Evolutionary conservation across 192 early-diverging fungal species (phyloP).

Genomic region (Coemansia reversa): DNA sequence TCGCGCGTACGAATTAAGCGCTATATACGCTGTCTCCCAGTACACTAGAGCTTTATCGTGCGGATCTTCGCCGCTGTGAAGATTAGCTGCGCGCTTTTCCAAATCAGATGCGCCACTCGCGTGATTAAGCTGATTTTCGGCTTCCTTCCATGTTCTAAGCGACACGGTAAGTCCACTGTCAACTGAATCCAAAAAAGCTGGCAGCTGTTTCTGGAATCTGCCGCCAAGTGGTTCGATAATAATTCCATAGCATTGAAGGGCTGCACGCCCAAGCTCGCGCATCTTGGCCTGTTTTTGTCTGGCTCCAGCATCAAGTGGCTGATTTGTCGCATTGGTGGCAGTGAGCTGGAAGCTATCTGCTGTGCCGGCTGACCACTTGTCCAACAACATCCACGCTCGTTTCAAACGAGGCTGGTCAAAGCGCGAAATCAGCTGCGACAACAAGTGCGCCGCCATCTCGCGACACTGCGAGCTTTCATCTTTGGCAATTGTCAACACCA

Average conservation of each 20-base stretch:
- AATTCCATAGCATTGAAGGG: constrained; percentile 82
- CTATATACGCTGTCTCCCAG: constrained; percentile 88
- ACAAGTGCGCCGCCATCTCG: constrained; percentile 77
- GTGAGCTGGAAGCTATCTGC: constrained; percentile 4
- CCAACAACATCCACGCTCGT: constrained; percentile 67
- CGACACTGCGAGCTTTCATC: constrained; percentile 93
- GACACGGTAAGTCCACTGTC: constrained; percentile 54
- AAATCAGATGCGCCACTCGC: constrained; percentile 29
- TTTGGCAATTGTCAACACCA: constrained; percentile 83
- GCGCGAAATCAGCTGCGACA: constrained; percentile 65
- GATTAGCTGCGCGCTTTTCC: constrained; percentile 56
- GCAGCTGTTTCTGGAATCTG: constrained; percentile 56
- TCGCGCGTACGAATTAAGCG: constrained; percentile 74
- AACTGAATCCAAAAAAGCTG: constrained; percentile 56
- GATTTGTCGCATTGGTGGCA: background rate
- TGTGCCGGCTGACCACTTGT: constrained; percentile 70
- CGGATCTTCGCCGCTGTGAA: constrained; percentile 32
- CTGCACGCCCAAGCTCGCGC: constrained; percentile 72
- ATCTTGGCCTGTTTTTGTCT: constrained; percentile 24
- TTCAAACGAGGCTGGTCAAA: constrained; percentile 61
- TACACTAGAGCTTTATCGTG: constrained; percentile 57
- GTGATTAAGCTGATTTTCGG: constrained; percentile 40
- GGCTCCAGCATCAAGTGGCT: constrained; percentile 5
- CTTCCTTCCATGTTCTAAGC: constrained; percentile 47
- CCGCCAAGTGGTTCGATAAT: constrained; percentile 76